Conservation (phyloP, 2,329 filamentous ascomycete genomes). For the Trichoderma asperellum region DNA sequence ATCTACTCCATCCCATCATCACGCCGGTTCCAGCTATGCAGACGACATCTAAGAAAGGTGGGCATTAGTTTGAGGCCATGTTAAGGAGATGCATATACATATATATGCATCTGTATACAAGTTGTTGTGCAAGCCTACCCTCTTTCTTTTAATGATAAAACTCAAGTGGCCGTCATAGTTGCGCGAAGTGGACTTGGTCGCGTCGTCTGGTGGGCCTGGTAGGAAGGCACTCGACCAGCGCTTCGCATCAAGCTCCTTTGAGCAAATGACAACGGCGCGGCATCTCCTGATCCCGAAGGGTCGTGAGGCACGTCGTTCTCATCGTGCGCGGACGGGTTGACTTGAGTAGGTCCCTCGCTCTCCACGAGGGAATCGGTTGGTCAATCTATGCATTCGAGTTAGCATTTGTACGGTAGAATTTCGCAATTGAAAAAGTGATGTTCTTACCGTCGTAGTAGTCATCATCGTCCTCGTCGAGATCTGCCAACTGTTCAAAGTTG, state of each 20-base stretch:
- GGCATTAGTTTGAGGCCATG: background rate
- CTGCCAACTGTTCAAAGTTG: slow-evolving; percentile 98
- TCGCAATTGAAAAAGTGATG: background rate
- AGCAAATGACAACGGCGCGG: slow-evolving; percentile 50
- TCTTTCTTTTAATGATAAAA: slow-evolving; percentile 40
- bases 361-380: slow-evolving; percentile 83
- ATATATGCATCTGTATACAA: background rate
- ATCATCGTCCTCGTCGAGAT: slow-evolving; percentile 83
- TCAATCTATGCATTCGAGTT: slow-evolving; percentile 66
- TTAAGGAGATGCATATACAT: background rate
- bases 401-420: background rate
- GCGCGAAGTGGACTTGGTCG: slow-evolving; percentile 70
- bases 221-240: slow-evolving; percentile 50
- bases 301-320: slow-evolving; percentile 47
- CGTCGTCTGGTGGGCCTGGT: slow-evolving; percentile 54
- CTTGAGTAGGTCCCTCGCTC: slow-evolving; percentile 82
- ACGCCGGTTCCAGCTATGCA: slow-evolving; percentile 26
- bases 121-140: slow-evolving; percentile 34
- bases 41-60: slow-evolving; percentile 13
- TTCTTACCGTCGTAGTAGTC: slow-evolving; percentile 78
- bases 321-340: slow-evolving; percentile 51
- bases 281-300: slow-evolving; percentile 50
- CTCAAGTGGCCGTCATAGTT: slow-evolving; percentile 67
- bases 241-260: slow-evolving; percentile 54
- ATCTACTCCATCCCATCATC: slow-evolving; percentile 26